Conservation (phyloP, 2,329 filamentous ascomycete species). For the Neonectria magnoliae region DNA sequence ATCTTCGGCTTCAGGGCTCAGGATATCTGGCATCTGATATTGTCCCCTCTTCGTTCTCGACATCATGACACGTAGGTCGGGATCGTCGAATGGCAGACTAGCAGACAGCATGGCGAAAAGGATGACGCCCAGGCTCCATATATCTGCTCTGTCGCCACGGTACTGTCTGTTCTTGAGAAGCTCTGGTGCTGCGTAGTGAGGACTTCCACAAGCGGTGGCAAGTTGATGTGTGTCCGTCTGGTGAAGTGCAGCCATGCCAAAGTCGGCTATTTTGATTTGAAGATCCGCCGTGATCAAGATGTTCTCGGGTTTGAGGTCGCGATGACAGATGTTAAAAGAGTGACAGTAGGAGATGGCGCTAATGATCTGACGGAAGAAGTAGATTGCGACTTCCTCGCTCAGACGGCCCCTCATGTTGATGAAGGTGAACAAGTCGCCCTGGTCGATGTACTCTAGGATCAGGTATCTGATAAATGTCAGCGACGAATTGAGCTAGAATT, state of each 20-base stretch:
- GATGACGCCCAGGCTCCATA: slow-evolving; percentile 94
- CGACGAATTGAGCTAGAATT: not conserved
- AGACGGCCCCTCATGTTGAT: slow-evolving; percentile 80
- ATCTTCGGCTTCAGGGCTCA: slow-evolving; percentile 77
- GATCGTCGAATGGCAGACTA: slow-evolving; percentile 82
- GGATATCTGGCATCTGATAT: slow-evolving; percentile 69
- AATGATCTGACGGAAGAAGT: slow-evolving; percentile 92
- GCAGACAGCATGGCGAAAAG: slow-evolving; percentile 89
- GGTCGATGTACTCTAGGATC: slow-evolving; percentile 89
- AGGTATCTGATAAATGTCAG: slow-evolving; percentile 74
- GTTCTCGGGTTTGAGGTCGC: slow-evolving; percentile 96
- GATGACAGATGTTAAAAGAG: slow-evolving; percentile 92
- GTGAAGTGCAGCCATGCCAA: slow-evolving; percentile 93
- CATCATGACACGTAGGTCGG: slow-evolving; percentile 71
- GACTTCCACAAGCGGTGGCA: slow-evolving; percentile 92
- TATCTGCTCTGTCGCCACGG: slow-evolving; percentile 85
- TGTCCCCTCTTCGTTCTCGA: slow-evolving; percentile 66
- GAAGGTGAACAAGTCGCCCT: slow-evolving; percentile 84
- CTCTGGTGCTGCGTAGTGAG: slow-evolving; percentile 95
- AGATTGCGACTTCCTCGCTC: slow-evolving; percentile 81
- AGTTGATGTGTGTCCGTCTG: slow-evolving; percentile 83
- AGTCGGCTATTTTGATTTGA: slow-evolving; percentile 93
- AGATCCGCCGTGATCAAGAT: slow-evolving; percentile 82
- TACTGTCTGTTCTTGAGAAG: slow-evolving; percentile 82
- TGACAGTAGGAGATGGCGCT: slow-evolving; percentile 93